Evolutionary conservation across 1,284 basidiomycete species (phyloP), one percentile per base, ranked within the genome.

Genomic region (Rhodotorula sp.): DNA sequence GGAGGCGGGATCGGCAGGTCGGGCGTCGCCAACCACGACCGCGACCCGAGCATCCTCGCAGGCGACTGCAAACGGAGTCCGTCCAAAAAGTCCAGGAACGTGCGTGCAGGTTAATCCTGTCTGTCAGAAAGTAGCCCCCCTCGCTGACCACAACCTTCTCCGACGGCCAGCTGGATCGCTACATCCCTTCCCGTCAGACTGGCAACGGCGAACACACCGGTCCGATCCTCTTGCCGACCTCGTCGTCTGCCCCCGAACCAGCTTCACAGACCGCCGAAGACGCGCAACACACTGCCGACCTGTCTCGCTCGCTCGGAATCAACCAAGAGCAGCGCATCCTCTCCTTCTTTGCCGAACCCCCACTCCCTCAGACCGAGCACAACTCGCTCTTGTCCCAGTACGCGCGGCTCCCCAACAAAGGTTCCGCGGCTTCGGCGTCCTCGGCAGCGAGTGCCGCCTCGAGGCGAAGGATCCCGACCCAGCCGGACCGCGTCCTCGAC

Each of bases 401-500:
- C 74, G 77, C 81, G 3, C 71, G 81, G 23, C 77, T 65, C 73
- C 80, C 51, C 69, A 78, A 51, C 62, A 74, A 69, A 48, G 64
- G 69, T 12, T 68, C 88, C 1, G 75, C 74, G 31, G 71, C 74
- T 8, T 69, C 76, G 0, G 80, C 90, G 26, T 83, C 87, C 1
- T 85, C 87, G 1, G 88, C 89, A 5, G 87, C 87, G 10, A 86
- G 87, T 5, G 84, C 78, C 14, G 87, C 89, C 0, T 86, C 86
- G 76, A 91, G 92, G 78, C 86, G 93, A 15, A 89, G 90, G 76
- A 91, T 97, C 70, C 86, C 91, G 0, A 93, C 89, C 0, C 89
- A 88, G 72, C 93, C 90, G 0, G 92, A 97, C 78, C 87, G 93
- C 34, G 93, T 97, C 3, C 86, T 99, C 18, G 97, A 99, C 79